These are phyloP conservation scores for Candida maris DNA, from an alignment of 805 yeast species.

Conservation along the genomic window DNA sequence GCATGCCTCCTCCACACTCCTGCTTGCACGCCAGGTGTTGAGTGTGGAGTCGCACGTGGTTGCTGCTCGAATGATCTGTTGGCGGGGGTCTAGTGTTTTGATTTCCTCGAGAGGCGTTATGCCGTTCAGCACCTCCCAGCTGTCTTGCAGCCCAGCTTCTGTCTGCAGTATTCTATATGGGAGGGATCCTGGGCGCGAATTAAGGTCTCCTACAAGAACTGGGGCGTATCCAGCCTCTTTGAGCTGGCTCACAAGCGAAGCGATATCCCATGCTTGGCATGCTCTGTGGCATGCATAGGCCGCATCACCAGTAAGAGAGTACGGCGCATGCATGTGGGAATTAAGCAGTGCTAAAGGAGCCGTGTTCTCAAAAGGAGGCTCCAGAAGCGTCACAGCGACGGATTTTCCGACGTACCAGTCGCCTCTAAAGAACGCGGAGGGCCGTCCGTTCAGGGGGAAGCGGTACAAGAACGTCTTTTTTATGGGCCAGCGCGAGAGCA, in stretches of 20 bases:
- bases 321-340: slow-evolving; percentile 98
- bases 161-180: slow-evolving; percentile 71
- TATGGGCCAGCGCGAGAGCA: slow-evolving; percentile 81
- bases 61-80: slow-evolving; percentile 72
- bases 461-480: slow-evolving; percentile 72
- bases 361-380: slow-evolving; percentile 43
- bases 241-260: slow-evolving; percentile 59
- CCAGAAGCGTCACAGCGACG: slow-evolving; percentile 67
- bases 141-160: slow-evolving; percentile 68
- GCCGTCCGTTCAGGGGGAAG: slow-evolving; percentile 91
- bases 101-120: slow-evolving; percentile 39
- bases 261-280: slow-evolving; percentile 95
- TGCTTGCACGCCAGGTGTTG: slow-evolving; percentile 76
- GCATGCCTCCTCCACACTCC: slow-evolving; percentile 67
- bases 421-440: slow-evolving; percentile 89
- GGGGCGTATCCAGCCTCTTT: slow-evolving; percentile 77
- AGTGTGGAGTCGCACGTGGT: slow-evolving; percentile 85
- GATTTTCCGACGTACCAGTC: slow-evolving; percentile 98
- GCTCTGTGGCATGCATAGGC: slow-evolving; percentile 88
- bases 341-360: slow-evolving; percentile 74
- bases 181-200: slow-evolving; percentile 81
- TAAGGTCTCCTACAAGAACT: slow-evolving; percentile 88
- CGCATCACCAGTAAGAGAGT: slow-evolving; percentile 77
- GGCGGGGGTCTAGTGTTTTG: slow-evolving; percentile 45
- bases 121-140: slow-evolving; percentile 75